These are phyloP conservation scores for Ceratocystis huliohia DNA, from an alignment of 2,329 filamentous ascomycete genomes.

Conservation along the genomic window DNA sequence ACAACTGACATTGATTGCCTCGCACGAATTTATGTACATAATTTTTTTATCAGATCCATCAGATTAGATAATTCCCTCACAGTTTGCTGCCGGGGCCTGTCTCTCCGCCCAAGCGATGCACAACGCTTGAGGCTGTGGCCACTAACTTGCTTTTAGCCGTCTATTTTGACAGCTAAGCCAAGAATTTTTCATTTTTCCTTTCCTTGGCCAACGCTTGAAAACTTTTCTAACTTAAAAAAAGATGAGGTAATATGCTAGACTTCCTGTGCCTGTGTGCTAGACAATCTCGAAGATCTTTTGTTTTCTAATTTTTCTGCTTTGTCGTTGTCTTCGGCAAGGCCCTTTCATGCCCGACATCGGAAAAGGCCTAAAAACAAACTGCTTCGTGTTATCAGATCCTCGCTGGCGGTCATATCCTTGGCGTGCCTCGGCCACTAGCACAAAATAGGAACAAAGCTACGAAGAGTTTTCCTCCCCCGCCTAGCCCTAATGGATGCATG, in stretches of 20 bases:
- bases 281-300: not conserved
- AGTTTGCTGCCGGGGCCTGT: not conserved
- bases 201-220: not conserved
- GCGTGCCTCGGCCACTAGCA: not conserved
- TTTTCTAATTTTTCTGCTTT: not conserved
- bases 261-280: not conserved
- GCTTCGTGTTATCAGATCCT: slow-evolving; percentile 7
- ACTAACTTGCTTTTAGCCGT: not conserved
- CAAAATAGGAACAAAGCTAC: slow-evolving; percentile 10
- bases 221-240: not conserved
- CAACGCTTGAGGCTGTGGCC: not conserved
- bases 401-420: not conserved
- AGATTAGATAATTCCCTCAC: slow-evolving; percentile 38
- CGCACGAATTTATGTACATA: not conserved
- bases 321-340: not conserved
- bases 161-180: slow-evolving; percentile 8
- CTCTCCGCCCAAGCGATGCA: not conserved
- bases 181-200: not conserved
- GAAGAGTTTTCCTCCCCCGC: slow-evolving; percentile 6
- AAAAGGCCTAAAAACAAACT: not conserved
- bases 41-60: slow-evolving; percentile 39
- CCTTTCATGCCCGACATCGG: not conserved
- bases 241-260: too few species aligned
- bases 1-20: not conserved
- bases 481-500: not conserved